phyloP scores from a whole-genome alignment of 805 yeast genomes.

The Spathaspora girioi region DNA sequence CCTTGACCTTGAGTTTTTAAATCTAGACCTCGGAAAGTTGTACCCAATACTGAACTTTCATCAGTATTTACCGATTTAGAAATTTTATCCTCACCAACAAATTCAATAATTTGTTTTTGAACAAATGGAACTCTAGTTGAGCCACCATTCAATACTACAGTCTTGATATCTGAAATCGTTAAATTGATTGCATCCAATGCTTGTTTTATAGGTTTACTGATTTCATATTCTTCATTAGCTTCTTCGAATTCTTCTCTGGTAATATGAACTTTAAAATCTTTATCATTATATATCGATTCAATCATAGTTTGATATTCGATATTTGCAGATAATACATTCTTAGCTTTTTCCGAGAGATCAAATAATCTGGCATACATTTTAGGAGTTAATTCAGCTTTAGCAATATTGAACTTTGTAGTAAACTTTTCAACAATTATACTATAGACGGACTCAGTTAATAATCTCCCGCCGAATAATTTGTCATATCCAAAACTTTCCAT shows the following conservation, averaged over 20 bases:
- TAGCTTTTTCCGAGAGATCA: slow-evolving; percentile 87
- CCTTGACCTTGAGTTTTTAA: slow-evolving; percentile 65
- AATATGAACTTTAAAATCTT: slow-evolving; percentile 66
- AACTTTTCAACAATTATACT: slow-evolving; percentile 60
- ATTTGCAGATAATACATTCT: slow-evolving; percentile 83
- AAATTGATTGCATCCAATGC: slow-evolving; percentile 39
- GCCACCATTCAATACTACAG: slow-evolving; percentile 87
- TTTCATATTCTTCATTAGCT: slow-evolving; percentile 39
- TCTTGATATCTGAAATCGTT: slow-evolving; percentile 40
- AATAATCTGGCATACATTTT: slow-evolving; percentile 65
- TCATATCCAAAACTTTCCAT: slow-evolving; percentile 73
- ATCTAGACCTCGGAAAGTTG: slow-evolving; percentile 75
- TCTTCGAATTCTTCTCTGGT: slow-evolving; percentile 82
- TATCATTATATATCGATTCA: slow-evolving; percentile 70
- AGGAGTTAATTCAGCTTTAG: slow-evolving; percentile 43
- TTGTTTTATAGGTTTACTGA: slow-evolving; percentile 51
- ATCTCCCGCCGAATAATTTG: slow-evolving; percentile 69
- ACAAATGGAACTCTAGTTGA: slow-evolving; percentile 87
- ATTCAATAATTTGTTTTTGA: slow-evolving; percentile 53
- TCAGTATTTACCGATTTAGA: slow-evolving; percentile 91
- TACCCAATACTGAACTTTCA: slow-evolving; percentile 89
- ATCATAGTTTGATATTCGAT: slow-evolving; percentile 70
- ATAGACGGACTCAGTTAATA: slow-evolving; percentile 63
- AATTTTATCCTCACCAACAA: slow-evolving; percentile 57
- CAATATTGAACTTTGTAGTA: slow-evolving; percentile 36